Conservation (phyloP, 768 basidiomycete genomes). For the Tricholoma furcatifolium region DNA sequence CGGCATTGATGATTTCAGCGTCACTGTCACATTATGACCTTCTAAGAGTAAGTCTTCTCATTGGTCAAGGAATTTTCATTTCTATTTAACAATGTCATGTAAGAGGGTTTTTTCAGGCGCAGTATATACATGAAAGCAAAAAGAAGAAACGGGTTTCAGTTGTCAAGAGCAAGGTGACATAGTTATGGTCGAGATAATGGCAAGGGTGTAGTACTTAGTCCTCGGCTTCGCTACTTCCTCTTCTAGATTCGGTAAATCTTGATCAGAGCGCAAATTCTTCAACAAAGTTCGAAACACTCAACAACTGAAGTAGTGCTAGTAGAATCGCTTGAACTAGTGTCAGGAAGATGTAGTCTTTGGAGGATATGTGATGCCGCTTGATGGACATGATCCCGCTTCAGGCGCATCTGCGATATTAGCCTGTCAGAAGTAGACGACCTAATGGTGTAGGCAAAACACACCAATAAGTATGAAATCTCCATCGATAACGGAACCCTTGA, state of each 20-base stretch:
- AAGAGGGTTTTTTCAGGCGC: no score
- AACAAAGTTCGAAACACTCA: conserved; percentile 10
- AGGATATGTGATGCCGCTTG: conserved; percentile 58
- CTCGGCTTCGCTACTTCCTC: conserved; percentile 29
- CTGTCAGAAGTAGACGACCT: neutral
- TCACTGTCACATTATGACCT: no score
- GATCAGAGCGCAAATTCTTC: neutral
- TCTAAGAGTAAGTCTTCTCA: no score
- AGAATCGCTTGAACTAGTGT: neutral
- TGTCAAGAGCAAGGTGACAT: no score
- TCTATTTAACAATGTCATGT: neutral
- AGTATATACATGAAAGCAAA: no score
- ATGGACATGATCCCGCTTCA: conserved; percentile 46
- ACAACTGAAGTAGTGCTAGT: conserved; percentile 26
- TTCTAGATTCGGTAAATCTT: neutral
- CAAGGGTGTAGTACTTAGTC: conserved; percentile 39
- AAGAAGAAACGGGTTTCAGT: no score
- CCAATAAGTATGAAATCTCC: conserved; percentile 61
- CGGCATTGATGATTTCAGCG: no score
- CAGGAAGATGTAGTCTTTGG: conserved; percentile 43
- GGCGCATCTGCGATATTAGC: conserved; percentile 43
- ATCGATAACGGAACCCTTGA: conserved; percentile 66
- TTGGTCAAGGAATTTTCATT: no score
- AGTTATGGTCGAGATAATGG: conserved; percentile 34
- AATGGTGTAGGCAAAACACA: conserved; percentile 26